phyloP scores from a whole-genome alignment of 2,329 filamentous ascomycete species.

The Trichophyton benhamiae region DNA sequence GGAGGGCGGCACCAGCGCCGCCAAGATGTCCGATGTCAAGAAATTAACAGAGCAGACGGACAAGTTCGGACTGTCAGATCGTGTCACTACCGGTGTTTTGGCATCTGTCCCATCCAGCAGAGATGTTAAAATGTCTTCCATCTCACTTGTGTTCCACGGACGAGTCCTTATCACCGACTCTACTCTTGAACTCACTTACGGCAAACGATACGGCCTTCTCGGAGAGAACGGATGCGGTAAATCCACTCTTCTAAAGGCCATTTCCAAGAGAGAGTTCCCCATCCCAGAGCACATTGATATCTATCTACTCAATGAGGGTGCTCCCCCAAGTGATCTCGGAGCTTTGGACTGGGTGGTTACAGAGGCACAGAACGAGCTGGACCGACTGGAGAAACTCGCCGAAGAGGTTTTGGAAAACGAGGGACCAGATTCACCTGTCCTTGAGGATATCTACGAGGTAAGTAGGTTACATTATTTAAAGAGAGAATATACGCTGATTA shows the following conservation, averaged over 20 bases:
- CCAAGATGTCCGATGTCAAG: slow-evolving; percentile 69
- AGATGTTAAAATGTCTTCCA: slow-evolving; percentile 94
- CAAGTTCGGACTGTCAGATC: slow-evolving; percentile 88
- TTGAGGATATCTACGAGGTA: slow-evolving; percentile 93
- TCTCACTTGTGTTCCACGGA: slow-evolving; percentile 93
- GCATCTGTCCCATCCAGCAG: slow-evolving; percentile 71
- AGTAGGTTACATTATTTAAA: slow-evolving; percentile 25
- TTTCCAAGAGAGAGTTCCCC: slow-evolving; percentile 84
- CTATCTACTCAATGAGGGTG: slow-evolving; percentile 95
- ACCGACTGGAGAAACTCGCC: slow-evolving; percentile 73
- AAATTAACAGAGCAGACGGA: slow-evolving; percentile 88
- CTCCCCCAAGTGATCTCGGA: slow-evolving; percentile 74
- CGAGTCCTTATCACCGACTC: slow-evolving; percentile 90
- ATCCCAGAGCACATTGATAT: slow-evolving; percentile 96
- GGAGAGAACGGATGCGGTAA: slow-evolving; percentile 99
- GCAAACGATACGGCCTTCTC: slow-evolving; percentile 82
- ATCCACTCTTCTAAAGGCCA: slow-evolving; percentile 92
- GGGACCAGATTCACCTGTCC: slow-evolving; percentile 76
- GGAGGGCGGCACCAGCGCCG: slow-evolving; percentile 55
- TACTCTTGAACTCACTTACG: slow-evolving; percentile 83
- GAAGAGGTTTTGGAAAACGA: slow-evolving; percentile 86
- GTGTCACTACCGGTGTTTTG: slow-evolving; percentile 94
- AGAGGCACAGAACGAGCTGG: slow-evolving; percentile 87
- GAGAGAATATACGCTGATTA: neutral
- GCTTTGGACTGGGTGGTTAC: slow-evolving; percentile 95